A percentile compares a stretch with the other conserved stretches of the same genome.
phyloP scores from a whole-genome alignment of 163 green algal genomes.

The Scenedesmus sp. region DNA sequence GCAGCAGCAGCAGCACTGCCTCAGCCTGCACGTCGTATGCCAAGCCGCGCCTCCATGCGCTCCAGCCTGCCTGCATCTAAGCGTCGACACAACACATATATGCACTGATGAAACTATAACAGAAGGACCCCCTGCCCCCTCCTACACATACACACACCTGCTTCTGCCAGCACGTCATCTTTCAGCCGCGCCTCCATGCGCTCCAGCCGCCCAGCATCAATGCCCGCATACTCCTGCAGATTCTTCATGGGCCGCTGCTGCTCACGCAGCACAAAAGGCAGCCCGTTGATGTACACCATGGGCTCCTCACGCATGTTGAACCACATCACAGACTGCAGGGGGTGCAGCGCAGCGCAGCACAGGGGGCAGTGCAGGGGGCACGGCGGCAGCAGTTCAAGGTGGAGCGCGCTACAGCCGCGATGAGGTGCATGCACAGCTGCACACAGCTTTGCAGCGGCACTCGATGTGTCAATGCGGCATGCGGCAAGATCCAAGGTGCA shows the following conservation, averaged over 20 bases:
- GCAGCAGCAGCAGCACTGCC: conserved; percentile 38
- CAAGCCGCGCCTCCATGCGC: conserved; percentile 91
- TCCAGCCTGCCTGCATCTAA: conserved; percentile 88
- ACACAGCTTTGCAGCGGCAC: too few relatives aligned
- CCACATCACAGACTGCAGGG: conserved; percentile 78
- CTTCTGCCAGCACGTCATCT: conserved; percentile 83
- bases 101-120: too few relatives aligned
- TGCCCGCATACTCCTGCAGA: conserved; percentile 78
- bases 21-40: conserved; percentile 85
- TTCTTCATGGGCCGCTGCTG: conserved; percentile 90
- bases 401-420: neutral
- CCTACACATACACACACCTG: conserved; percentile 18
- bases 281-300: conserved; percentile 94
- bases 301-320: conserved; percentile 97
- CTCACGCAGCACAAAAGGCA: conserved; percentile 93
- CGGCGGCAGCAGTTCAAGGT: too few relatives aligned
- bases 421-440: too few relatives aligned
- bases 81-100: conserved; percentile 28
- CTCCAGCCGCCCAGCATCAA: conserved; percentile 85
- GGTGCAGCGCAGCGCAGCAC: neutral
- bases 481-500: neutral
- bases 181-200: conserved; percentile 93
- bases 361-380: neutral
- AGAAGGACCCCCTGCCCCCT: neutral
- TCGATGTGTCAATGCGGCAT: neutral